Base-by-base conservation (phyloP, 148 eudicot species). In the Persicaria maculosa region DNA sequence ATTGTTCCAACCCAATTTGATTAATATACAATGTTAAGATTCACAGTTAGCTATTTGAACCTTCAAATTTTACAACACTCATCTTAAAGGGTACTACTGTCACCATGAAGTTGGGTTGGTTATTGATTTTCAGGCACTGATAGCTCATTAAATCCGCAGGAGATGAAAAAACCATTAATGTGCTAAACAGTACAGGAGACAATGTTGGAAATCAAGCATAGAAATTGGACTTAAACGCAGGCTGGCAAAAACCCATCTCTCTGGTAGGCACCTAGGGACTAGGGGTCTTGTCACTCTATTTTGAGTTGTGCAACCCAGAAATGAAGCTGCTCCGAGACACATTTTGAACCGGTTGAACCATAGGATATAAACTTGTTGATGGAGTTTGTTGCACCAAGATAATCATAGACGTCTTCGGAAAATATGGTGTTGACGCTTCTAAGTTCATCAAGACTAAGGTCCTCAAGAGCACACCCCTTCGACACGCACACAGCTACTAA, bases 271-370 rank as follows among this genome's bases (percentile, higher is more conserved):
- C 43, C 40, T 19, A 31, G 4, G 40, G 2, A 7, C 17, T 17
- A 31, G 9, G 68, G 57, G 57, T 10, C 2, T 52, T 52, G n/a
- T 16, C 14, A 6, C 72, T 81, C 78, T 52, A 90, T 67, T 25
- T 54, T 78, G 22, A 96, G 94, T 79, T 82, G 79, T 1, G 79
- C 64, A 14, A 83, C 84, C 99, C 99, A 96, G 73, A 79, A 83
- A 40, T 85, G 80, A 44, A 92, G 86, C 73, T 96, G 97, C 75
- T 78, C 75, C 31, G 95, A 82, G 71, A 96, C 99, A 80, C 93
- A 89, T 53, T 86, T 91, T 10, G 97, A 86, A 36, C 99, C 99
- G 4, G 99, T 92, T 52, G 99, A 92, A 54, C 97, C 99, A 74
- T 96, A 92, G 6, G 99, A 96, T 45, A 86, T 68, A 80, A 96